Conservation (phyloP, 805 yeast genomes). For the Pichia deserticola region DNA sequence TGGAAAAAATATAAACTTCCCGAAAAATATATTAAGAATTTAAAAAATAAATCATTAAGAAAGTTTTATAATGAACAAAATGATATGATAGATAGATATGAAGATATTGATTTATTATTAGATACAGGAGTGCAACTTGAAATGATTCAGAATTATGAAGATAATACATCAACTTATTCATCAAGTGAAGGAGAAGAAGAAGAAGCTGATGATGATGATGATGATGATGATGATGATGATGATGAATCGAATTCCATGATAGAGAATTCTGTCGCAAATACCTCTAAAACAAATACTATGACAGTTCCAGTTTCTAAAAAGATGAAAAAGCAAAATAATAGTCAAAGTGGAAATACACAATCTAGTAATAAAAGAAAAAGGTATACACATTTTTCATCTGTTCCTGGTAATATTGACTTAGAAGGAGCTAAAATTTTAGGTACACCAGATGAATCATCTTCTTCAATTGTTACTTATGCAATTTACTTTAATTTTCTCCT, state of each 20-base stretch:
- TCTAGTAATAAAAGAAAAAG: neutral
- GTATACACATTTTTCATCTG: constrained; percentile 11
- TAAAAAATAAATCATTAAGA: constrained; percentile 26
- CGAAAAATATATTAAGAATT: constrained; percentile 19
- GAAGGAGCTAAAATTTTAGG: constrained; percentile 54
- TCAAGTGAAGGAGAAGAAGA: neutral
- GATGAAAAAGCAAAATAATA: neutral
- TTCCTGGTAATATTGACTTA: constrained; percentile 54
- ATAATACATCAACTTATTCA: constrained; percentile 13
- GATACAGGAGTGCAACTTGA: constrained; percentile 64
- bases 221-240: neutral
- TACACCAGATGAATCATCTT: constrained; percentile 35
- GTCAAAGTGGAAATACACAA: neutral
- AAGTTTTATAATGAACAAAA: constrained; percentile 54
- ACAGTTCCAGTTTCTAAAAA: neutral
- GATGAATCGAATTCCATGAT: neutral
- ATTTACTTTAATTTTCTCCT: constrained; percentile 56
- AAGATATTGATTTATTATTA: constrained; percentile 54
- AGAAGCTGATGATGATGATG: constrained; percentile 4
- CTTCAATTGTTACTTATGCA: constrained; percentile 41
- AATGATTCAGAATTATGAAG: constrained; percentile 56
- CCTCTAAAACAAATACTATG: neutral
- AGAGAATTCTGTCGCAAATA: too few species aligned
- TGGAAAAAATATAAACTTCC: constrained; percentile 30
- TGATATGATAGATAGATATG: constrained; percentile 46